Evolutionary conservation across 768 basidiomycete genomes (phyloP).

Genomic region (Candolleomyces efflorescens): DNA sequence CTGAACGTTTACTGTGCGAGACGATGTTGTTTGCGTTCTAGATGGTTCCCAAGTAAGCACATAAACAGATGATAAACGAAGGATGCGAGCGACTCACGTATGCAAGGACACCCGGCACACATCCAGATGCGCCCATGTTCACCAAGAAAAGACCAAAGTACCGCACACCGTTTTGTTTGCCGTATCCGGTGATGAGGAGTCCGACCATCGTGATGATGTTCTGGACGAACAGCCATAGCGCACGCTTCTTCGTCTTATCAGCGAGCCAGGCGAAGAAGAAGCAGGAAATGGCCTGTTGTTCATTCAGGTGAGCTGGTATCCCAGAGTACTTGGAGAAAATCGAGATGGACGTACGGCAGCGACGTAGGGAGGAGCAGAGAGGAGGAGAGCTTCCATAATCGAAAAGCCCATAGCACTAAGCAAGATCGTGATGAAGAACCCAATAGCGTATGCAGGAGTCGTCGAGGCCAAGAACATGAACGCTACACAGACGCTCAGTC

Average conservation of each 20-base stretch:
- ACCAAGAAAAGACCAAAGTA: constrained; percentile 33
- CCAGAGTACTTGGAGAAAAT: neutral
- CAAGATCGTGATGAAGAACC: constrained; percentile 32
- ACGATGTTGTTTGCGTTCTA: constrained; percentile 34
- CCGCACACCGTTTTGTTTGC: constrained; percentile 23
- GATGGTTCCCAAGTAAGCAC: too few relatives aligned
- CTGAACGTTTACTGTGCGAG: constrained; percentile 34
- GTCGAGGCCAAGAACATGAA: constrained; percentile 35
- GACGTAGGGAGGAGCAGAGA: constrained; percentile 31
- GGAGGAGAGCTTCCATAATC: constrained; percentile 23
- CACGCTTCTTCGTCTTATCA: constrained; percentile 31
- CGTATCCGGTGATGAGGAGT: constrained; percentile 28
- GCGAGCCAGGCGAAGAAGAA: constrained; percentile 35
- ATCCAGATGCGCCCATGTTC: constrained; percentile 30
- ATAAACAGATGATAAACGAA: constrained; percentile 5
- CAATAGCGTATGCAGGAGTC: constrained; percentile 34
- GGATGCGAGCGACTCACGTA: constrained; percentile 20
- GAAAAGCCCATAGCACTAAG: constrained; percentile 31
- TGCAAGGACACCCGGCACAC: constrained; percentile 33
- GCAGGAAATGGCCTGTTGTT: constrained; percentile 26
- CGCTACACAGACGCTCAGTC: constrained; percentile 10
- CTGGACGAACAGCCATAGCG: constrained; percentile 28
- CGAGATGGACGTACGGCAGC: constrained; percentile 20
- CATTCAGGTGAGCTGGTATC: neutral
- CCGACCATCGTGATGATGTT: constrained; percentile 29